Base-by-base conservation (phyloP, 2,329 filamentous ascomycete genomes). In the Stagonosporopsis cucurbitacearum region DNA sequence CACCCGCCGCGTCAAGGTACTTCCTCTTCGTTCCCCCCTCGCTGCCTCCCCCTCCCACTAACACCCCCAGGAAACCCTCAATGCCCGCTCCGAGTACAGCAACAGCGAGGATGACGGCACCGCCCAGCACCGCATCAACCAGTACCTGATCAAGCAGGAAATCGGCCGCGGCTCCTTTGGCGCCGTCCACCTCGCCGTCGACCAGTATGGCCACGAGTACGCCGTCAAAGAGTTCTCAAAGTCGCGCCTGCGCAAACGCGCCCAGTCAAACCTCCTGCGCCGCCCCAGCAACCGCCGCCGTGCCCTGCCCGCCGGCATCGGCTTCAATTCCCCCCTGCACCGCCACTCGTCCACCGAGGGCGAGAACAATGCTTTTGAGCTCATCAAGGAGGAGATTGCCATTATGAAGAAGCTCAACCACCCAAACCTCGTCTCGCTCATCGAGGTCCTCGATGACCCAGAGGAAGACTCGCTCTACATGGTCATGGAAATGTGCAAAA, bases 401-500 rank as follows among this genome's bases (percentile, higher is more conserved):
- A 96, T 98, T 72, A 98, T 99, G 93, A 99, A 98, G 81, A 98
- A 98, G 78, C 83, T 98, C 42, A 88, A 97, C 70, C 95, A 99
- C 71, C 89, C 88, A 25, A 99, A 98, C 70, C 81, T 99, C n/a
- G 94, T 98, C 13, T 88, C 90, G 41, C 80, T 99, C 46, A 91
- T 96, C 63, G 95, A 99, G 77, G 95, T 99, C 3, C 81, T 99
- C 47, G 95, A 98, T 73, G 95, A 98, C 71, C 94, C 95, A 0
- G 88, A 94, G 43, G 92, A 97, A 71, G 95, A 99, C 75, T 96
- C 93, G 3, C 79, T 99, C 12, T 99, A 97, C 78, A 98, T 99
- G 91, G 95, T 99, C 20, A 84, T 99, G 75, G 95, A 99, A 75
- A 96, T 97, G 91, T 99, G 95, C 80, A 95, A 96, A 71, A 97